Evolutionary conservation across 345 rosid species (phyloP).

Genomic region (Populus tremula): DNA sequence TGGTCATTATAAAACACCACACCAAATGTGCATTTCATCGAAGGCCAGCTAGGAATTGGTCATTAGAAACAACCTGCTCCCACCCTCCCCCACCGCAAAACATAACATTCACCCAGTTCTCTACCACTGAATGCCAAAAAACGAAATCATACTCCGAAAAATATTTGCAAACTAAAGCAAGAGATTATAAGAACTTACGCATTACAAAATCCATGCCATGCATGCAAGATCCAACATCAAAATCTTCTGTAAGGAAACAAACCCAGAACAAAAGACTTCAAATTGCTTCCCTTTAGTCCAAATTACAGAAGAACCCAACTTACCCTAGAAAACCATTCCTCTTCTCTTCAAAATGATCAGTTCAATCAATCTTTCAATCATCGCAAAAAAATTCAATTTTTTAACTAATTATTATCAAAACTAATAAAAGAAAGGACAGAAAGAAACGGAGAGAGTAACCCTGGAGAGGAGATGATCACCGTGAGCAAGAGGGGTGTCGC

Average conservation of each 20-base stretch:
- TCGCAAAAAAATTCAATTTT: not conserved
- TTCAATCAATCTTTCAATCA: not conserved
- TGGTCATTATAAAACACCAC: not conserved
- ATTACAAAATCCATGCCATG: not conserved
- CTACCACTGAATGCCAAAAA: not conserved
- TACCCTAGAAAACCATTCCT: slow-evolving; percentile 1
- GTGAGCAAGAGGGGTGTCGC: slow-evolving; percentile 42
- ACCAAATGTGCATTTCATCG: not conserved
- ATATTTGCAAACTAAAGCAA: not conserved
- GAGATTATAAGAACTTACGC: slow-evolving; percentile 35
- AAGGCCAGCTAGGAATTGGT: not conserved
- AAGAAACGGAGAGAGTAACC: slow-evolving; percentile 15
- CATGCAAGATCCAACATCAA: not conserved
- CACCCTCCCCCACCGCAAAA: not conserved
- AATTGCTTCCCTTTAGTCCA: not conserved
- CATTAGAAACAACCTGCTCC: not conserved
- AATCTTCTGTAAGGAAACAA: not conserved
- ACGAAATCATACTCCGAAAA: not conserved
- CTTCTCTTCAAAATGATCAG: not conserved
- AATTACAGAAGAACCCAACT: not conserved
- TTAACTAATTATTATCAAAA: not conserved
- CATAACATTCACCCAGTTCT: not conserved
- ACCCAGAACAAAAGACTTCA: not conserved
- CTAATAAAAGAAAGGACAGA: not conserved
- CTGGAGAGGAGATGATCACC: slow-evolving; percentile 35